phyloP scores from a whole-genome alignment of 2,329 filamentous ascomycete genomes.

The Gnomoniopsis smithogilvyi region DNA sequence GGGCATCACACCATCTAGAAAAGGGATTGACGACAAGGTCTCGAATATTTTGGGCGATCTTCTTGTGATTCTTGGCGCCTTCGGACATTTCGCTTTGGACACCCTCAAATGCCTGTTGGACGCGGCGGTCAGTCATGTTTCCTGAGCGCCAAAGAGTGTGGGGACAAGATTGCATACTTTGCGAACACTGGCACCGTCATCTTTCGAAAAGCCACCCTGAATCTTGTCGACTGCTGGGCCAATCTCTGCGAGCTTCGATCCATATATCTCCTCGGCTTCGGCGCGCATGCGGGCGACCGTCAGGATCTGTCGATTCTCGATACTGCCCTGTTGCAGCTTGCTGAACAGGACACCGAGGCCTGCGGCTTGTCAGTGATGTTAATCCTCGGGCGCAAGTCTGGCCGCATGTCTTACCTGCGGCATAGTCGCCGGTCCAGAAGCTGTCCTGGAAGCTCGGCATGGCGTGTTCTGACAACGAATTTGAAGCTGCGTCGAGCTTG shows the following conservation, averaged over 20 bases:
- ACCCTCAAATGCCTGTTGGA: slow-evolving; percentile 79
- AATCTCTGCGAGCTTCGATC: slow-evolving; percentile 76
- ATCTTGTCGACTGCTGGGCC: slow-evolving; percentile 78
- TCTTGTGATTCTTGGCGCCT: slow-evolving; percentile 83
- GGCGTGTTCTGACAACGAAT: slow-evolving; percentile 30
- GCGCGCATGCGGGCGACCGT: slow-evolving; percentile 91
- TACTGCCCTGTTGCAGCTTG: slow-evolving; percentile 93
- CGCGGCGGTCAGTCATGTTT: slow-evolving; percentile 17
- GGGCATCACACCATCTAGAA: slow-evolving; percentile 91
- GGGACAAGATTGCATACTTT: slow-evolving; percentile 61
- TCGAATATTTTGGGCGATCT: slow-evolving; percentile 94
- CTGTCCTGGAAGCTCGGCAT: slow-evolving; percentile 93
- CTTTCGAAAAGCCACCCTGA: slow-evolving; percentile 77
- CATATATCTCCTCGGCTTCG: slow-evolving; percentile 90
- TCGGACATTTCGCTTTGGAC: slow-evolving; percentile 91
- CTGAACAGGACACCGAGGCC: slow-evolving; percentile 90
- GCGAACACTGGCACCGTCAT: slow-evolving; percentile 92
- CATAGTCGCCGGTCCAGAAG: slow-evolving; percentile 98
- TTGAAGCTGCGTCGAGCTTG: slow-evolving; percentile 9
- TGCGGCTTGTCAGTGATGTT: slow-evolving; percentile 27
- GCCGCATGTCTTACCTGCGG: slow-evolving; percentile 63
- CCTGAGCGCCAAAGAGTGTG: not conserved
- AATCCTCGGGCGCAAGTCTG: slow-evolving; percentile 9
- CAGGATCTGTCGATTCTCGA: slow-evolving; percentile 92
- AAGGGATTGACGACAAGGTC: slow-evolving; percentile 95